phyloP scores from a whole-genome alignment of 441 rosid species.

The Metrosideros polymorpha region DNA sequence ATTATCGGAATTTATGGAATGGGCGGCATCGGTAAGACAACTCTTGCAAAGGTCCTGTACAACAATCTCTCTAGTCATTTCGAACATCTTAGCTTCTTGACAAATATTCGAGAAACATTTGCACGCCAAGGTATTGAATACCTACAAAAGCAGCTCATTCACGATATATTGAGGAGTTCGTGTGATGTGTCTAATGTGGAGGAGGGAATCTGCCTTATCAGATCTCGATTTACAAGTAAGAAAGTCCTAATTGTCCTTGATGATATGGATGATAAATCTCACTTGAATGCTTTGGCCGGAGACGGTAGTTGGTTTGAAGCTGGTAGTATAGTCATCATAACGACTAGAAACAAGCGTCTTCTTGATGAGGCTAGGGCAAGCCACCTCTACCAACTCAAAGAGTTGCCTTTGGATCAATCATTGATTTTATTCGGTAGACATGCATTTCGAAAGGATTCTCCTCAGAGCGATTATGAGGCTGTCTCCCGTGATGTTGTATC shows the following conservation, averaged over 20 bases:
- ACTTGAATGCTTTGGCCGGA: not conserved
- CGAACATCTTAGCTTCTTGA: too few species aligned
- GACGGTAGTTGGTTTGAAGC: not conserved
- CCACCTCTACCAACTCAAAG: not conserved
- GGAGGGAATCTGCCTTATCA: not conserved
- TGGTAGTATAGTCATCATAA: not conserved
- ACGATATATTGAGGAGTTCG: too few species aligned
- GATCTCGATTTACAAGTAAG: not conserved
- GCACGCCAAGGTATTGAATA: too few species aligned
- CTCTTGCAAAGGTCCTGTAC: too few species aligned
- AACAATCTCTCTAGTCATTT: too few species aligned
- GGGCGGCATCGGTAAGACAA: too few species aligned
- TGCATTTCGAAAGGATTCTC: not conserved
- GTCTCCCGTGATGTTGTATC: not conserved
- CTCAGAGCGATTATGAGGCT: not conserved
- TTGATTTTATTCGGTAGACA: not conserved
- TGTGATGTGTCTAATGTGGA: not conserved
- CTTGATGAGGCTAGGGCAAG: not conserved
- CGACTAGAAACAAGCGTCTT: not conserved
- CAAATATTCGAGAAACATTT: too few species aligned
- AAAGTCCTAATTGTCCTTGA: not conserved
- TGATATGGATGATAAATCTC: not conserved
- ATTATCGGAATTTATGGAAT: too few species aligned
- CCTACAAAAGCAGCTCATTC: too few species aligned
- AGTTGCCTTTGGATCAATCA: not conserved